Evolutionary conservation across 768 basidiomycete genomes (phyloP).

Genomic region (Tricholoma sp.): DNA sequence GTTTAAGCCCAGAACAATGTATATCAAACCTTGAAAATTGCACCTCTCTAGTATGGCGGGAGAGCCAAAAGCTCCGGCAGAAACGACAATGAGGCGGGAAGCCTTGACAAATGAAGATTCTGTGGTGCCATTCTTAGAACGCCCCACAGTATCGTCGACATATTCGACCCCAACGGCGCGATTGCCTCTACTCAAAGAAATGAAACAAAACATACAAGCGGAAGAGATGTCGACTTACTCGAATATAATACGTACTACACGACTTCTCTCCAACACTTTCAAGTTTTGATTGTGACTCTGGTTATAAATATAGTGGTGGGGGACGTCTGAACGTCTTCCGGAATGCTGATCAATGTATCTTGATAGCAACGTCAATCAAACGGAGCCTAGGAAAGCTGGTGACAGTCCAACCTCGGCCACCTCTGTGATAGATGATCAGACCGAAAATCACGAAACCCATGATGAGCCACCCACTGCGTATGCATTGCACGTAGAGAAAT

Average conservation of each 20-base stretch:
- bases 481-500: conserved; percentile 34
- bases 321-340: conserved; percentile 52
- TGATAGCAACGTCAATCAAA: conserved; percentile 20
- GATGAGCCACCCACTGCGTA: conserved; percentile 42
- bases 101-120: conserved; percentile 27
- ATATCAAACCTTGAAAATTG: too few species aligned
- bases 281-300: conserved; percentile 39
- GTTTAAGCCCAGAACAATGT: too few species aligned
- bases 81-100: conserved; percentile 44
- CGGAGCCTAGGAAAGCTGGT: neutral
- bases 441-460: neutral
- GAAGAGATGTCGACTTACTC: conserved; percentile 16
- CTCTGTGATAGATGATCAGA: conserved; percentile 25
- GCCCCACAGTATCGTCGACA: conserved; percentile 28
- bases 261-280: conserved; percentile 31
- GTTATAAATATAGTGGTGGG: conserved; percentile 49
- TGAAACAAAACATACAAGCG: neutral
- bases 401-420: conserved; percentile 44
- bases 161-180: conserved; percentile 52
- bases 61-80: conserved; percentile 51
- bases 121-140: conserved; percentile 9
- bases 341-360: conserved; percentile 53
- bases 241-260: conserved; percentile 46
- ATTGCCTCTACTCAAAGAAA: conserved; percentile 25
- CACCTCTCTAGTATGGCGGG: conserved; percentile 53